A percentile compares a stretch with the other conserved stretches of the same genome.
Conservation (phyloP, 192 early-diverging fungal genomes). For the Obelidium mucronatum region DNA sequence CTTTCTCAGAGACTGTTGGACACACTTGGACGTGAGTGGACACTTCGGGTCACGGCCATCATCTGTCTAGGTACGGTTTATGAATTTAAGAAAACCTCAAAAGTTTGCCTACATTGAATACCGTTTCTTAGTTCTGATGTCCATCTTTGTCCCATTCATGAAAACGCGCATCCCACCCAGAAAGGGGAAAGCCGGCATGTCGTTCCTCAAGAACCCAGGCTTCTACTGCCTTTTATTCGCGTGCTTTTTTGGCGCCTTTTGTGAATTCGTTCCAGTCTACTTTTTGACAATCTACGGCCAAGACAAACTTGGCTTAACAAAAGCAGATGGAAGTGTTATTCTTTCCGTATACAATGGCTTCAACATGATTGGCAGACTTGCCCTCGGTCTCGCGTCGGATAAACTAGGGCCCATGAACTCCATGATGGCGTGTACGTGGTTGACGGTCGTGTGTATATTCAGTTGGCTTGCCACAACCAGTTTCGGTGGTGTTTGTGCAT, state of each 20-base stretch:
- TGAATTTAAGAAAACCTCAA: no score
- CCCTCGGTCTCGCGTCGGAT: slow-evolving; percentile 70
- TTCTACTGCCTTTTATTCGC: slow-evolving; percentile 16
- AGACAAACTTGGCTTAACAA: background rate
- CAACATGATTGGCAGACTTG: slow-evolving; percentile 67
- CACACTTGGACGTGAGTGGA: slow-evolving; percentile 63
- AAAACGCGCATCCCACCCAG: slow-evolving; percentile 12
- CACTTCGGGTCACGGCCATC: slow-evolving; percentile 71
- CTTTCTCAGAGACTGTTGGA: slow-evolving; percentile 66
- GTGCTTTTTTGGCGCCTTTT: slow-evolving; percentile 48
- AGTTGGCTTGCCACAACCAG: background rate
- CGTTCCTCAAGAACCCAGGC: slow-evolving; percentile 8
- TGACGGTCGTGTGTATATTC: slow-evolving; percentile 35
- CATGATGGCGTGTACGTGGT: slow-evolving; percentile 53
- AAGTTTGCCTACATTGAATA: background rate
- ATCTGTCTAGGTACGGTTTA: slow-evolving; percentile 46
- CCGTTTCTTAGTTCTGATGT: slow-evolving; percentile 37
- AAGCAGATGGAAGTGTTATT: background rate
- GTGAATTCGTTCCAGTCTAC: slow-evolving; percentile 7
- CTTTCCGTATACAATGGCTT: slow-evolving; percentile 73
- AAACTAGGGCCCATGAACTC: slow-evolving; percentile 69
- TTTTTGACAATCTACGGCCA: slow-evolving; percentile 12
- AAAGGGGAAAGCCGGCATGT: slow-evolving; percentile 22
- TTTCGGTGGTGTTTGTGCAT: background rate
- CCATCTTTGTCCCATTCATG: slow-evolving; percentile 32